Evolutionary conservation across 495 filamentous ascomycete genomes (phyloP).

Genomic region (Aspergillus avenaceus): DNA sequence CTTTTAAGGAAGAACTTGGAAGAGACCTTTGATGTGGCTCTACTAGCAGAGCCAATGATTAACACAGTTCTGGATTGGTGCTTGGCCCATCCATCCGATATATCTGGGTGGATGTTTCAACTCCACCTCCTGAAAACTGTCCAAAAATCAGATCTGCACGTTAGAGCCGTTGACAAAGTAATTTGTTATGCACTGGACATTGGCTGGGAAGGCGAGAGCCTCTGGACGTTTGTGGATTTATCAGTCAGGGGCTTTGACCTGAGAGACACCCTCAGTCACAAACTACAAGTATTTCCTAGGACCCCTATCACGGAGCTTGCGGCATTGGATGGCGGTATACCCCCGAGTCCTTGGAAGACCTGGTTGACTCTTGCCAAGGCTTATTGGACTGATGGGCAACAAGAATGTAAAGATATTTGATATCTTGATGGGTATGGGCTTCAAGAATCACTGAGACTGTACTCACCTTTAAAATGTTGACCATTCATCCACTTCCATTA

Average conservation of each 20-base stretch:
- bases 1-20: background rate
- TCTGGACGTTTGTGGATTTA: slow-evolving; percentile 42
- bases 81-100: slow-evolving; percentile 63
- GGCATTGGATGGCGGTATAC: background rate
- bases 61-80: slow-evolving; percentile 49
- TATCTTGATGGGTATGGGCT: too few species aligned
- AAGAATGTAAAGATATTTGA: too few species aligned
- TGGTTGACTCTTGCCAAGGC: slow-evolving; percentile 24
- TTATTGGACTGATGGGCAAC: slow-evolving; percentile 18
- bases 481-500: too few species aligned
- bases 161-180: slow-evolving; percentile 18
- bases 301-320: background rate
- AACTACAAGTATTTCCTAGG: background rate
- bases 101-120: slow-evolving; percentile 71
- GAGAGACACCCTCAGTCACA: slow-evolving; percentile 5
- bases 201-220: slow-evolving; percentile 43
- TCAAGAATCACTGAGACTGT: too few species aligned
- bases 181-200: slow-evolving; percentile 35
- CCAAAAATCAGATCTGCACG: slow-evolving; percentile 7
- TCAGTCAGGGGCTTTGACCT: slow-evolving; percentile 21
- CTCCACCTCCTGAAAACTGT: slow-evolving; percentile 44
- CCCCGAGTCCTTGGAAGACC: slow-evolving; percentile 20
- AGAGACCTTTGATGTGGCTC: background rate
- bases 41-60: slow-evolving; percentile 26
- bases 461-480: too few species aligned